Base-by-base conservation (phyloP, 176 grass and related monocot genomes). In the Rhynchospora breviuscula region DNA sequence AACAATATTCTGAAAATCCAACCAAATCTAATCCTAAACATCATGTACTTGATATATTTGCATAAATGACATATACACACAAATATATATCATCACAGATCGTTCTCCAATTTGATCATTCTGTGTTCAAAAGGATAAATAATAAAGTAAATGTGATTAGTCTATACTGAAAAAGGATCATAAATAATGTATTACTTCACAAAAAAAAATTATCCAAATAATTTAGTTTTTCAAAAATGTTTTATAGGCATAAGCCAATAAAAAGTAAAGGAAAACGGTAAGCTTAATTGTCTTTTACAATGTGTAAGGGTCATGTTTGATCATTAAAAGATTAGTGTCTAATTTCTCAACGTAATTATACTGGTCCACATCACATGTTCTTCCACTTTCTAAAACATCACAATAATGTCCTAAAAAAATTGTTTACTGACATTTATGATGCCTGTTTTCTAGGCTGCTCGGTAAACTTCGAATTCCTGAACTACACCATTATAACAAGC, bases 401-500 rank as follows among this genome's bases (percentile, higher is more conserved):
- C 10, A 53, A 53, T 13, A 53, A 59, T 59, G 58, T 19, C 60
- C 60, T 19, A n/a, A n/a, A n/a, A n/a, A n/a, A n/a, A n/a, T n/a
- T 7, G 2, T 59, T 17, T 8, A 18, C 9, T 52, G 13, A 52
- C 22, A 52, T 61, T 63, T 81, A 18, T 18, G 11, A 63, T 63
- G 6, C 58, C 1, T 5, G 22, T 81, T 47, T 85, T 59, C 71
- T 85, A 96, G 93, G 13, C 80, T 96, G 93, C 40, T 82, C 91
- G 44, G 60, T 89, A 56, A 86, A 53, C 53, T 96, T 96, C 18
- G 93, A 96, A 65, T 86, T 91, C 56, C 80, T 86, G 47, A 91
- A 96, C 69, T 96, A 96, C 83, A 93, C 93, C 21, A 84, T 89
- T 76, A 89, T 96, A 67, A 91, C 83, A 62, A 85, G 87, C 87